Conservation (phyloP, 371 early-diverging fungal species). For the Lichtheimia corymbifera region DNA sequence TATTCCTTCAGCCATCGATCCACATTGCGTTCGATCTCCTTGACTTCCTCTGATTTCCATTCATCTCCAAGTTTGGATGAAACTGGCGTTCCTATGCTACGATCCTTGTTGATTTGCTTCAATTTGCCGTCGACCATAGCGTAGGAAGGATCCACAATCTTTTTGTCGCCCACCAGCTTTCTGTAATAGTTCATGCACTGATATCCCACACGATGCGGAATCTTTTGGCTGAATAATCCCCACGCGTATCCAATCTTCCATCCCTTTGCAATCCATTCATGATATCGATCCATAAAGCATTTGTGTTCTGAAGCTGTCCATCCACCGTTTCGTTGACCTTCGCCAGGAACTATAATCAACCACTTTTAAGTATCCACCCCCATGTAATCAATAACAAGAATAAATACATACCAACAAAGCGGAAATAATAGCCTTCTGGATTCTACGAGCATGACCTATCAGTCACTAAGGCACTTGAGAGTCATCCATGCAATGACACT, state of each 20-base stretch:
- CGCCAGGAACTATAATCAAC: slow-evolving; percentile 45
- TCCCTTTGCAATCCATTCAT: slow-evolving; percentile 53
- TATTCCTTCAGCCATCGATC: slow-evolving; percentile 58
- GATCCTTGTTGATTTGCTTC: slow-evolving; percentile 45
- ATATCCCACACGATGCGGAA: slow-evolving; percentile 64
- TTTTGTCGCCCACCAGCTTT: slow-evolving; percentile 48
- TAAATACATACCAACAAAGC: slow-evolving; percentile 58
- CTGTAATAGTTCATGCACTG: slow-evolving; percentile 68
- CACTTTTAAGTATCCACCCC: background rate
- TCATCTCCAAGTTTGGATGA: slow-evolving; percentile 46
- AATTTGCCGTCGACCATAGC: slow-evolving; percentile 55
- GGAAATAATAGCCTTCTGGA: slow-evolving; percentile 70
- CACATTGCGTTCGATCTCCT: slow-evolving; percentile 50
- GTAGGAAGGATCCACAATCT: slow-evolving; percentile 53
- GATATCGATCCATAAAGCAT: slow-evolving; percentile 56
- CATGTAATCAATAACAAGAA: background rate
- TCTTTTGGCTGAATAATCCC: slow-evolving; percentile 60
- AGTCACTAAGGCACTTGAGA: background rate
- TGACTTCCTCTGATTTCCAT: slow-evolving; percentile 59
- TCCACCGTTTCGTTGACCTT: slow-evolving; percentile 59
- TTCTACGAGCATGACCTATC: slow-evolving; percentile 25
- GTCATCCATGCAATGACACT: background rate
- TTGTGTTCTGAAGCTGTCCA: slow-evolving; percentile 50
- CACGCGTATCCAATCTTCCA: slow-evolving; percentile 59
- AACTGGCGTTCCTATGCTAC: slow-evolving; percentile 35